A percentile compares a stretch with the other conserved stretches of the same genome.
phyloP scores from a whole-genome alignment of 805 yeast species.

The Schwanniomyces yamadae region DNA sequence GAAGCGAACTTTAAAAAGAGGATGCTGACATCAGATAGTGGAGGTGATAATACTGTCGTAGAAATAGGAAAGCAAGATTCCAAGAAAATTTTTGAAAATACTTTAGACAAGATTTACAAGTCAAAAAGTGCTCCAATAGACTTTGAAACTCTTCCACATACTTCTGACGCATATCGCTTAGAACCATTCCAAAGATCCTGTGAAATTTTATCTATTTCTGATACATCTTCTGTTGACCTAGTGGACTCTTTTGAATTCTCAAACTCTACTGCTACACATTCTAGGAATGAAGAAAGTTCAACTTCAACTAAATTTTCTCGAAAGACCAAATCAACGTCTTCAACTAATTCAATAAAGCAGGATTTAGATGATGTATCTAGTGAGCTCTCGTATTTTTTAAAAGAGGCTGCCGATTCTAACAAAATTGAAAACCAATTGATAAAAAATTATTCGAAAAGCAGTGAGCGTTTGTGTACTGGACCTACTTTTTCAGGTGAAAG shows the following conservation, averaged over 20 bases:
- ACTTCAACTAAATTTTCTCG: slow-evolving; percentile 8
- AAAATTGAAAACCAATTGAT: not conserved
- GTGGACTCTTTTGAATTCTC: not conserved
- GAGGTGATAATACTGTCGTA: too few relatives aligned
- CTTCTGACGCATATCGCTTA: slow-evolving; percentile 22
- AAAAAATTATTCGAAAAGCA: too few relatives aligned
- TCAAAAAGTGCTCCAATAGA: too few relatives aligned
- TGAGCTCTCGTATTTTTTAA: slow-evolving; percentile 21
- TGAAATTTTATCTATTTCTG: slow-evolving; percentile 29
- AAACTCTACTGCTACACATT: not conserved
- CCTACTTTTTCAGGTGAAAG: too few relatives aligned
- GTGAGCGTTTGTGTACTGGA: too few relatives aligned
- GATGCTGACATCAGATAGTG: too few relatives aligned
- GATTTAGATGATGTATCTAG: slow-evolving; percentile 28
- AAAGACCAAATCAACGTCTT: slow-evolving; percentile 23
- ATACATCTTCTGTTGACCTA: slow-evolving; percentile 4
- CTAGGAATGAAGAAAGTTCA: slow-evolving; percentile 1
- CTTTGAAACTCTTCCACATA: slow-evolving; percentile 13
- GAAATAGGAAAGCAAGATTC: too few relatives aligned
- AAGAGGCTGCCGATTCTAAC: slow-evolving; percentile 6
- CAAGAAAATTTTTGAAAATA: too few relatives aligned
- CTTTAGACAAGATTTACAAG: too few relatives aligned
- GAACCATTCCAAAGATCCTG: slow-evolving; percentile 32
- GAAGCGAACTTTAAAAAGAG: too few relatives aligned
- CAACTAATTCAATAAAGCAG: slow-evolving; percentile 24